Base-by-base conservation (phyloP, 1,284 basidiomycete species). In the Heterobasidion occidentale region DNA sequence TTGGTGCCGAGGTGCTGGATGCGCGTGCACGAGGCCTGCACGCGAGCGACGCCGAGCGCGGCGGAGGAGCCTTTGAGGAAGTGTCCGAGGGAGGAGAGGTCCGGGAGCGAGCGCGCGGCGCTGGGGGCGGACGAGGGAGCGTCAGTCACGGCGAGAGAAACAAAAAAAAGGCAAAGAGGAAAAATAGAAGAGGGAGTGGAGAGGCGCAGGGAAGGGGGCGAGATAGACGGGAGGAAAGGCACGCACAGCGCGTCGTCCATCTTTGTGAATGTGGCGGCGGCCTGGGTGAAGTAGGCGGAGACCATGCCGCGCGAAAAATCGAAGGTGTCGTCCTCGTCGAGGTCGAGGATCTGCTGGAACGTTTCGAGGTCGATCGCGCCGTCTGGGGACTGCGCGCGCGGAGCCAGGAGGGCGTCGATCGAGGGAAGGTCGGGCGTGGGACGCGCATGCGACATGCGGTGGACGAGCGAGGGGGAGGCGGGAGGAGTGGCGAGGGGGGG, bases 61-160 rank as follows among this genome's bases (percentile, higher is more conserved):
- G 94, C 94, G 36, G 92, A 94, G 2, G 93, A 95, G 52, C 94
- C 94, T 71, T 97, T 98, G 67, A 98, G 83, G 71, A 92, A 98
- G 71, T 98, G 94, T 0, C 94, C 94, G 11, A 92, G 77, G 15
- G 77, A 76, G 4, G 90, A 88, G 14, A 97, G 80, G 62, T 83
- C 72, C 8, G 66, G 63, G 14, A 94, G 78, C 62, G 92, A 78
- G 60, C 84, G 76, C 27, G 65, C 69, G 46, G 67, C 65, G 60
- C 88, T 92, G 70, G 38, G 57, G 5, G 55, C 46, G 36, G 49
- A 56, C 48, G 51, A 54, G 56, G 46, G 56, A 63, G 38, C 19
- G 12, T 11, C 50, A 17, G 42, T 45, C 3, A 17, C 6, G 42
- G 42, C 17, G 42, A 17, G 27, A 27, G 27, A 19, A 19, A 44